A percentile compares a stretch with the other conserved stretches of the same genome.
Conservation (phyloP, 2,329 filamentous ascomycete genomes). For the Elsinoe arachidis region DNA sequence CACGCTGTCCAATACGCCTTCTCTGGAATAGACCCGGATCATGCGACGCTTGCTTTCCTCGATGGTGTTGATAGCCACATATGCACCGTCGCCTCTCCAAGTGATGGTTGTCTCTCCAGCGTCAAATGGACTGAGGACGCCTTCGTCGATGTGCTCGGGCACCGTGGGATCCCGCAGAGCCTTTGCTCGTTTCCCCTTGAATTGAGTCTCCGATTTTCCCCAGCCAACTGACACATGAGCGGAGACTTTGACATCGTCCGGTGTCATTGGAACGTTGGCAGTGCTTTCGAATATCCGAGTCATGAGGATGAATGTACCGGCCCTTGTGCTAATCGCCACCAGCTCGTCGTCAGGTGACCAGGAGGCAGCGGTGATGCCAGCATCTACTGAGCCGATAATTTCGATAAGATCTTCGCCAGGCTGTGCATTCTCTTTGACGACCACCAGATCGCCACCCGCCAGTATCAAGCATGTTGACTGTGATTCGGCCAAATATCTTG, state of each 20-base stretch:
- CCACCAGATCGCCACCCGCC: conserved; percentile 81
- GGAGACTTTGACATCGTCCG: conserved; percentile 74
- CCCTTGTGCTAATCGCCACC: conserved; percentile 71
- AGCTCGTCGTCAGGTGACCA: conserved; percentile 97
- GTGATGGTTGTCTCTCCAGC: conserved; percentile 64
- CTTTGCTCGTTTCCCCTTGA: conserved; percentile 81
- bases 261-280: conserved; percentile 60
- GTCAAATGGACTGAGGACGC: conserved; percentile 65
- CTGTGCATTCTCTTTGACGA: conserved; percentile 64
- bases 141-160: conserved; percentile 83
- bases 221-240: conserved; percentile 72
- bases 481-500: conserved; percentile 81
- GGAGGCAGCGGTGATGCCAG: conserved; percentile 75
- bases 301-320: conserved; percentile 80
- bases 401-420: conserved; percentile 72
- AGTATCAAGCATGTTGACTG: conserved; percentile 72
- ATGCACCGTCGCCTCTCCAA: conserved; percentile 92
- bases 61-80: conserved; percentile 73
- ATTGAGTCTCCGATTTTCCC: conserved; percentile 98
- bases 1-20: conserved; percentile 83
- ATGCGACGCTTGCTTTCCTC: conserved; percentile 62
- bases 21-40: conserved; percentile 82
- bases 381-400: conserved; percentile 89
- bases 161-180: conserved; percentile 89
- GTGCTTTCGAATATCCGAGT: conserved; percentile 82